Percentiles rank a stretch among this genome's conserved stretches.
Evolutionary conservation across 371 early-diverging fungal genomes (phyloP).

Genomic region (Sporodiniella umbellata): DNA sequence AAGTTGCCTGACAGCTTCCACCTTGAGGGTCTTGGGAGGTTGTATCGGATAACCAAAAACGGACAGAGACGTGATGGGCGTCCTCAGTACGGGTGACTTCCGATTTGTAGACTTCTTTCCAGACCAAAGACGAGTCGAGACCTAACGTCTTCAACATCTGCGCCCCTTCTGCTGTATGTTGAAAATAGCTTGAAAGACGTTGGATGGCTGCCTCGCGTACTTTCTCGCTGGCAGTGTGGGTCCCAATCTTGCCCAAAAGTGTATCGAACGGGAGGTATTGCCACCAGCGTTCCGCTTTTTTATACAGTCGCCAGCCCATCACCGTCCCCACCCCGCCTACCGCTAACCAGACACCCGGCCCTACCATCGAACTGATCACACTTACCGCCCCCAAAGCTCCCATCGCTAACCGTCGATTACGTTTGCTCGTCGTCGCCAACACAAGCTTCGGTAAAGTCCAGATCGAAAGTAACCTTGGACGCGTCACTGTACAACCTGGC

Average conservation of each 20-base stretch:
- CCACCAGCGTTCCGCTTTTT: slow-evolving; percentile 29
- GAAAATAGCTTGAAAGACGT: slow-evolving; percentile 23
- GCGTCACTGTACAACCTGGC: no score
- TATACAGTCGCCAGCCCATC: slow-evolving; percentile 32
- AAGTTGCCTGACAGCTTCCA: slow-evolving; percentile 27
- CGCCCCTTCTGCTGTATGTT: slow-evolving; percentile 23
- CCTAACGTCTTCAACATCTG: slow-evolving; percentile 18
- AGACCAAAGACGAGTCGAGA: slow-evolving; percentile 22
- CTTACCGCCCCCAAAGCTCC: slow-evolving; percentile 23
- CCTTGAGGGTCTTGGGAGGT: slow-evolving; percentile 19
- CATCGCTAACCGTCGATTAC: slow-evolving; percentile 17
- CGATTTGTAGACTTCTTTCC: slow-evolving; percentile 20
- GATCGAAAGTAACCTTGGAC: slow-evolving; percentile 22
- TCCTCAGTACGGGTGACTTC: slow-evolving; percentile 3
- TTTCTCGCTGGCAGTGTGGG: slow-evolving; percentile 25
- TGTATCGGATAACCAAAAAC: slow-evolving; percentile 34
- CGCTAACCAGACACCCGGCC: slow-evolving; percentile 31
- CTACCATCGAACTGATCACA: slow-evolving; percentile 24
- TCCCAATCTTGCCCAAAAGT: slow-evolving; percentile 18
- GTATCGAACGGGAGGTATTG: slow-evolving; percentile 11
- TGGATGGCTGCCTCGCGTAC: slow-evolving; percentile 30
- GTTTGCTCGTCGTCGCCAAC: slow-evolving; percentile 21
- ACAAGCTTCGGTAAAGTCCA: slow-evolving; percentile 30
- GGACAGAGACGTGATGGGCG: slow-evolving; percentile 12
- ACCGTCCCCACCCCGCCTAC: slow-evolving; percentile 31